These are phyloP conservation scores for Comarum palustre DNA, from an alignment of 306 rosid genomes.

Conservation along the genomic window DNA sequence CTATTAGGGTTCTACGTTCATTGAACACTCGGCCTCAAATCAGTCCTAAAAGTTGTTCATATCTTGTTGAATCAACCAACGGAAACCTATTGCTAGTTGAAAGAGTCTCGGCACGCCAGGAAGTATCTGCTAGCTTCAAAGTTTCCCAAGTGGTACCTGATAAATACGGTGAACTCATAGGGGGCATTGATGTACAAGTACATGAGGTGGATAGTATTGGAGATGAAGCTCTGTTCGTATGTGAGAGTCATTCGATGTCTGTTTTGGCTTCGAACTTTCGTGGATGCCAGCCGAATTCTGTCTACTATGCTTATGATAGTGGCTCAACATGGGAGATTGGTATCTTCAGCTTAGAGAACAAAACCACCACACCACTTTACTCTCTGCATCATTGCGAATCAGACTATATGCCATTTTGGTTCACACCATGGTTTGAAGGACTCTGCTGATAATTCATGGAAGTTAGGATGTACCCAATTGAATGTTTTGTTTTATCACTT, in stretches of 20 bases:
- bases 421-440: not conserved
- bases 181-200: not conserved
- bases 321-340: not conserved
- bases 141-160: not conserved
- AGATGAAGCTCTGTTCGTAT: not conserved
- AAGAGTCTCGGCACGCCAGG: not conserved
- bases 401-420: not conserved
- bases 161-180: too few species aligned
- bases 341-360: not conserved
- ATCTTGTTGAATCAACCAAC: not conserved
- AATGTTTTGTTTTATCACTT: too few species aligned
- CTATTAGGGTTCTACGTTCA: too few species aligned
- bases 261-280: not conserved
- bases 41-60: not conserved
- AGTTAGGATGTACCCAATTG: too few species aligned
- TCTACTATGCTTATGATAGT: not conserved
- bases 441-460: too few species aligned
- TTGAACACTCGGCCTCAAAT: not conserved
- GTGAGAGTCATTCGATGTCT: too few species aligned
- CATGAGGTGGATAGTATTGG: not conserved
- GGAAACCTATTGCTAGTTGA: not conserved
- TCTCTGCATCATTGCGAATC: not conserved
- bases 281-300: not conserved
- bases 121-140: not conserved
- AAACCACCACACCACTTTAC: not conserved